Evolutionary conservation across 352 stramenopile species (phyloP), one percentile per base, ranked within the genome.

Genomic region (Globisporangium lucens): DNA sequence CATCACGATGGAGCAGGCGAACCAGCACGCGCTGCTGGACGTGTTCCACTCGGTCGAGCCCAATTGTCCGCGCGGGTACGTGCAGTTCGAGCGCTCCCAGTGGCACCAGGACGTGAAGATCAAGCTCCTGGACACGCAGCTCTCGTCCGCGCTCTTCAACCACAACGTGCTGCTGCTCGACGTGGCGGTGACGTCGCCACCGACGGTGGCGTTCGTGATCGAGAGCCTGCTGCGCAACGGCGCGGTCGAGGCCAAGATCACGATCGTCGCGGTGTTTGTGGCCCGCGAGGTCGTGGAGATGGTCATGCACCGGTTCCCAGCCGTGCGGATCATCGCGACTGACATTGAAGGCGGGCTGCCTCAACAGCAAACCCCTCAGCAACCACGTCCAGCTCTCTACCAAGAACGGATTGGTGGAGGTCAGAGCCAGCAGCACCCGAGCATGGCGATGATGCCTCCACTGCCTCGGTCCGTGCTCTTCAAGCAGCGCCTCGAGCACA

Each of bases 31-130:
- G 10, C 60, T 78, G 61, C 62, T 75, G 24, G 60, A 68, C 9
- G 60, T 78, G 27, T 80, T 78, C 58, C 69, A 70, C 36, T 63
- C 61, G 3, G 52, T 81, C 38, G 66, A 81, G 53, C 75, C 75
- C 0, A 65, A 79, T 24, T 58, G 72, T 3, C 72, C 75, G 15
- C 71, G 49, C 30, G 69, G 72, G 51, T 52, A 43, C 13, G 70
- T 80, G 29, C 52, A 74, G 17, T 56, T 72, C n/a, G 64, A 61
- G 47, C 61, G 49, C 5, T 67, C 46, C 57, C 63, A 68, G 38
- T 68, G 63, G 63, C 63, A 68, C 55, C 63, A 68, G 29, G 63
- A 68, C 41, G 63, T 68, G 38, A 68, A 68, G 55, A 68, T 68
- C 41, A 68, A 68, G 41, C 53, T 68, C 2, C 38, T 68, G 29